Evolutionary conservation across 2,329 filamentous ascomycete species (phyloP).

Genomic region (Colletotrichum australisinense): DNA sequence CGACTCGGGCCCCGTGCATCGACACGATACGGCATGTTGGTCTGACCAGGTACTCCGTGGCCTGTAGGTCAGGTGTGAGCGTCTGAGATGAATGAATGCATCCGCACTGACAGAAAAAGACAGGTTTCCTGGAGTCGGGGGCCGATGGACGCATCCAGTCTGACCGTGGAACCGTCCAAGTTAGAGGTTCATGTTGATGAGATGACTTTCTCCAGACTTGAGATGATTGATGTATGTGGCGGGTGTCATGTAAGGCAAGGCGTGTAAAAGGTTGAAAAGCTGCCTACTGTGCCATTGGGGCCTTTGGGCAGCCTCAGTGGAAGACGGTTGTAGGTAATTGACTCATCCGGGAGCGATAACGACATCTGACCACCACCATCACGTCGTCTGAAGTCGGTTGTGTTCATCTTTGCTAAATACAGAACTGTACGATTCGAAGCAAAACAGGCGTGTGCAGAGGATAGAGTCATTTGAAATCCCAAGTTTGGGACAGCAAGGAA

Average conservation of each 20-base stretch:
- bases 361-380: background rate
- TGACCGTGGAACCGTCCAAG: conserved; percentile 18
- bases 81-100: background rate
- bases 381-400: conserved; percentile 19
- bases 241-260: background rate
- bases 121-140: background rate
- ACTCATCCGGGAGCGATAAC: background rate
- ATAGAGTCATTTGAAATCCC: conserved; percentile 21
- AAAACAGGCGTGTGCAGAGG: conserved; percentile 9
- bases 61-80: background rate
- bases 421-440: conserved; percentile 25
- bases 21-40: background rate
- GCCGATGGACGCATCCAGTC: background rate
- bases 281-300: background rate
- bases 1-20: conserved; percentile 10
- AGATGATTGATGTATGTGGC: background rate
- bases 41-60: background rate
- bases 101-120: background rate
- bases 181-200: conserved; percentile 13
- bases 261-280: background rate
- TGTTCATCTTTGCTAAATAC: conserved; percentile 25
- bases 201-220: conserved; percentile 11
- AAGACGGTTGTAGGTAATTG: background rate
- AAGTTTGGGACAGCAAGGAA: background rate
- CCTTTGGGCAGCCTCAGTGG: no score